Evolutionary conservation across 2,329 filamentous ascomycete genomes (phyloP).

Genomic region (Fusarium continuum): DNA sequence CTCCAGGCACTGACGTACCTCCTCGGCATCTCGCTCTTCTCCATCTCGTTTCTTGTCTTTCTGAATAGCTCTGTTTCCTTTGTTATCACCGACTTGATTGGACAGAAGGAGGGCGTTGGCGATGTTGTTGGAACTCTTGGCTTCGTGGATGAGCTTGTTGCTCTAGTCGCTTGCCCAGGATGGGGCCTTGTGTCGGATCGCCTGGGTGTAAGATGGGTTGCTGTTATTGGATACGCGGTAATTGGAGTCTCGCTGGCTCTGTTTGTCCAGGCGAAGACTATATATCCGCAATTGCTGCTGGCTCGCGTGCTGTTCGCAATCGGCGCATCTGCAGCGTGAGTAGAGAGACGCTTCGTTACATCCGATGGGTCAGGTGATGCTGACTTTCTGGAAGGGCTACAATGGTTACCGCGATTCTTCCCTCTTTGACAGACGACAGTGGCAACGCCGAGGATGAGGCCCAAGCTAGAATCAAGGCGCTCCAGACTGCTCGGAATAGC

Average conservation of each 20-base stretch:
- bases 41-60: conserved; percentile 89
- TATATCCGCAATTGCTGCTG: conserved; percentile 88
- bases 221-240: conserved; percentile 81
- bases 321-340: conserved; percentile 86
- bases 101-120: conserved; percentile 76
- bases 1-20: conserved; percentile 78
- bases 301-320: conserved; percentile 88
- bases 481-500: conserved; percentile 61
- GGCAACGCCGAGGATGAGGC: conserved; percentile 41
- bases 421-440: conserved; percentile 69
- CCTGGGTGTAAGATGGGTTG: conserved; percentile 76
- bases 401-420: conserved; percentile 96
- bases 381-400: conserved; percentile 66
- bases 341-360: conserved; percentile 1
- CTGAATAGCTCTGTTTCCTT: conserved; percentile 86
- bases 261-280: conserved; percentile 85
- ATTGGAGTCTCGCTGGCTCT: conserved; percentile 80
- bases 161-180: conserved; percentile 79
- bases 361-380: neutral
- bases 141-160: conserved; percentile 85
- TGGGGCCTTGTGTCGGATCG: conserved; percentile 84
- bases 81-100: conserved; percentile 84
- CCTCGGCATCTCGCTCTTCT: conserved; percentile 83
- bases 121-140: conserved; percentile 85
- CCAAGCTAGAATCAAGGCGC: conserved; percentile 47